Evolutionary conservation across 441 rosid species (phyloP).

Genomic region (Brassica balearica): DNA sequence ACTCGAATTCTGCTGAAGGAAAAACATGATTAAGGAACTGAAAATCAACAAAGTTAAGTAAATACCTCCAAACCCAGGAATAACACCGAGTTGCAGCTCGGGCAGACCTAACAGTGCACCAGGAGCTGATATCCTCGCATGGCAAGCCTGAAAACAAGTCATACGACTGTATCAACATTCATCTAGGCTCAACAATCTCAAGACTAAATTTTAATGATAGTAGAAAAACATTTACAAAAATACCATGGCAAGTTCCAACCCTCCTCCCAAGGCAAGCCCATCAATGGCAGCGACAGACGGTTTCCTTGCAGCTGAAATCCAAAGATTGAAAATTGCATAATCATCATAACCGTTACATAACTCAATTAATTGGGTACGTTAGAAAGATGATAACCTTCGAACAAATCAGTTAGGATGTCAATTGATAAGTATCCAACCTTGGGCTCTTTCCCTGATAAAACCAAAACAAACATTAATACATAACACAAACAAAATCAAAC

Average conservation of each 20-base stretch:
- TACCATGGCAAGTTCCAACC: conserved; percentile 58
- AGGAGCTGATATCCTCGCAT: conserved; percentile 88
- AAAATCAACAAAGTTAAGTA: not conserved
- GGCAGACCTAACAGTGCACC: conserved; percentile 86
- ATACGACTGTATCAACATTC: conserved; percentile 20
- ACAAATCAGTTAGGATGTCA: conserved; percentile 63
- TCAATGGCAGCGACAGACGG: conserved; percentile 99
- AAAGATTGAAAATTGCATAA: too few species aligned
- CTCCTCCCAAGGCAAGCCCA: conserved; percentile 85
- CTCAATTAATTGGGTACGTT: too few species aligned
- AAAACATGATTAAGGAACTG: not conserved
- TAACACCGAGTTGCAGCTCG: conserved; percentile 92
- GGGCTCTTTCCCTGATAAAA: conserved; percentile 61
- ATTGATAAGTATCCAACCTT: conserved; percentile 65
- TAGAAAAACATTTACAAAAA: too few species aligned
- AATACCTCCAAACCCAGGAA: conserved; percentile 81
- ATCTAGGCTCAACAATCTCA: not conserved
- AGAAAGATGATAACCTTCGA: conserved; percentile 92
- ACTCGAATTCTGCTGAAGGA: not conserved
- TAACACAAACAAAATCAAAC: too few species aligned
- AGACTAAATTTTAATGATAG: too few species aligned
- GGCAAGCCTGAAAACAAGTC: conserved; percentile 69
- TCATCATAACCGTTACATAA: too few species aligned
- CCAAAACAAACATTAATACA: conserved; percentile 21
- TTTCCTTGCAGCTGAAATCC: conserved; percentile 79